Evolutionary conservation across 768 basidiomycete species (phyloP).

Genomic region (Hygrocybe coccinea): DNA sequence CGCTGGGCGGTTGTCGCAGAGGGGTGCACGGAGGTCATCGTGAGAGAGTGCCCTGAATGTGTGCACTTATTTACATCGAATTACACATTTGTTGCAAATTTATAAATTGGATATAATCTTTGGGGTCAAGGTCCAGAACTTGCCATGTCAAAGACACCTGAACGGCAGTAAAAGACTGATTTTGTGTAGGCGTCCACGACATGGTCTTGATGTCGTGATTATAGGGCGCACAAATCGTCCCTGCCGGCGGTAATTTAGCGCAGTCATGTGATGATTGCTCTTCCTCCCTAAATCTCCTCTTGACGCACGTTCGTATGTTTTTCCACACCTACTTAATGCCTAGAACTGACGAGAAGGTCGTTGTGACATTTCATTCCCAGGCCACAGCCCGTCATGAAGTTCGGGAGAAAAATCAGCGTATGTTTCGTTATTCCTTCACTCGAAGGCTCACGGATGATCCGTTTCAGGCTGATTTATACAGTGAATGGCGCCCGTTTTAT

Average conservation of each 20-base stretch:
- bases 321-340: neutral
- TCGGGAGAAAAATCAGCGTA: slow-evolving; percentile 72
- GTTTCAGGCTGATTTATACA: slow-evolving; percentile 71
- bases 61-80: neutral
- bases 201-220: no score
- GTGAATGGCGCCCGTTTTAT: slow-evolving; percentile 88
- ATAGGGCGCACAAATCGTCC: no score
- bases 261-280: neutral
- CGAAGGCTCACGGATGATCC: neutral
- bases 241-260: neutral
- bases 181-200: no score
- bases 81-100: no score
- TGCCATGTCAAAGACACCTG: no score
- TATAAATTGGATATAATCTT: no score
- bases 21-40: neutral
- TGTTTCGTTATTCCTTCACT: slow-evolving; percentile 17
- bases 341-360: no score
- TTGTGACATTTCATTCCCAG: neutral
- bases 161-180: no score
- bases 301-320: slow-evolving; percentile 1
- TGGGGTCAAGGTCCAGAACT: no score
- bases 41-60: neutral
- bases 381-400: slow-evolving; percentile 55
- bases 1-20: slow-evolving; percentile 22
- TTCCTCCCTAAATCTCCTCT: neutral